These are phyloP conservation scores for Eucommia ulmoides DNA, from an alignment of 257 asterid genomes.

Conservation along the genomic window DNA sequence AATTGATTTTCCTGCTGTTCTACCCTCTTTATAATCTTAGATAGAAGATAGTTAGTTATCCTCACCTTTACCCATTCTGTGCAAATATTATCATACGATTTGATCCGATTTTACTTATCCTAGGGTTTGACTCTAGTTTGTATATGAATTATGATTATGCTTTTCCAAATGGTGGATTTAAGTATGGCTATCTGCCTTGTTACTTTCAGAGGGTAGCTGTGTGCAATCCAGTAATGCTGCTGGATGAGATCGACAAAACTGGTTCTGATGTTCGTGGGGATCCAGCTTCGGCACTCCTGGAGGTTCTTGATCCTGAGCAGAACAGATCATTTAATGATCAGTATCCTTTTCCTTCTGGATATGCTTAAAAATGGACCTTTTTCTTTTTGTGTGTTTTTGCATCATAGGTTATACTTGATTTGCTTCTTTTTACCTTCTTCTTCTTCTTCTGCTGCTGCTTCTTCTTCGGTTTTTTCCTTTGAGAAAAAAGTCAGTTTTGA, in stretches of 20 bases:
- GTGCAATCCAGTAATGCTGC: slow-evolving; percentile 94
- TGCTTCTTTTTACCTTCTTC: background rate
- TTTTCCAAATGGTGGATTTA: too few relatives aligned
- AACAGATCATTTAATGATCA: slow-evolving; percentile 92
- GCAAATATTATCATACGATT: too few relatives aligned
- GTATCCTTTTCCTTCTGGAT: slow-evolving; percentile 50
- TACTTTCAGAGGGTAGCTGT: slow-evolving; percentile 72
- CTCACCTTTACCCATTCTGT: background rate
- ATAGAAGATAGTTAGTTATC: background rate
- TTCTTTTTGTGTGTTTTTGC: background rate
- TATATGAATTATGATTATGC: too few relatives aligned
- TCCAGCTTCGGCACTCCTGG: slow-evolving; percentile 97
- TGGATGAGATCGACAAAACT: slow-evolving; percentile 98
- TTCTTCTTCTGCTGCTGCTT: background rate
- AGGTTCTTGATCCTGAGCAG: slow-evolving; percentile 99
- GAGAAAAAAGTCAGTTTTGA: too few relatives aligned
- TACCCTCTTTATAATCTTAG: background rate
- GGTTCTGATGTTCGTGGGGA: slow-evolving; percentile 99
- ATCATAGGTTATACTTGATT: too few relatives aligned
- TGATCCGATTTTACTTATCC: too few relatives aligned
- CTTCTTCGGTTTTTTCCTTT: background rate
- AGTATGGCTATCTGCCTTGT: too few relatives aligned
- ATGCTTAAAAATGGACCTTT: slow-evolving; percentile 1
- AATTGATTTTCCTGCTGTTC: background rate
- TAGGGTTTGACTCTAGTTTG: too few relatives aligned